These are phyloP conservation scores for Amylostereum areolatum DNA, from an alignment of 1,284 basidiomycete genomes.

Conservation along the genomic window DNA sequence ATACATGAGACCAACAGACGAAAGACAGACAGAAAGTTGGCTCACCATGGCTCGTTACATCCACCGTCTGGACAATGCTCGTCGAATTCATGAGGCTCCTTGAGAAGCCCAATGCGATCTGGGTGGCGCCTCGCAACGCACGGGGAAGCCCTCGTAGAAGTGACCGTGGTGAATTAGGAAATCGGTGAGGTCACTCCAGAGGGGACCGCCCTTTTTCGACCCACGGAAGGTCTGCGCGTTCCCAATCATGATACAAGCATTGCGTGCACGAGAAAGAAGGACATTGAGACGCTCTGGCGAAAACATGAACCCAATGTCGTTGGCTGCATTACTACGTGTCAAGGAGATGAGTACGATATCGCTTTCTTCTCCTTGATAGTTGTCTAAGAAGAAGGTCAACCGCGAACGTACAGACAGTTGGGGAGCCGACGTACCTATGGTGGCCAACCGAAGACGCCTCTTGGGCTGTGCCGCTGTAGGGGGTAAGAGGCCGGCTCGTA, in stretches of 20 bases:
- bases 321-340: conserved; percentile 47
- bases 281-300: conserved; percentile 65
- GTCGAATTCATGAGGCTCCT: conserved; percentile 42
- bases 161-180: conserved; percentile 35
- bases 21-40: not conserved
- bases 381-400: conserved; percentile 31
- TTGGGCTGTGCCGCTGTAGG: conserved; percentile 31
- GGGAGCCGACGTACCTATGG: conserved; percentile 41
- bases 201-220: conserved; percentile 41
- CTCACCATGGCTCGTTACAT: conserved; percentile 50
- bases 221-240: conserved; percentile 52
- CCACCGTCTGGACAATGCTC: conserved; percentile 52
- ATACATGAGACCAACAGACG: conserved; percentile 4
- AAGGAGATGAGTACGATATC: conserved; percentile 56
- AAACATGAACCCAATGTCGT: conserved; percentile 62
- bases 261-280: conserved; percentile 55
- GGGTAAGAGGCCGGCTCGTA: conserved; percentile 45
- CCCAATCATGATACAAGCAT: conserved; percentile 58
- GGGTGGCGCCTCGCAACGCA: conserved; percentile 51
- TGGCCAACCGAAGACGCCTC: conserved; percentile 46
- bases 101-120: conserved; percentile 29
- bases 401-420: conserved; percentile 4
- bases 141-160: conserved; percentile 54
- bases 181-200: conserved; percentile 45
- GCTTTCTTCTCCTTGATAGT: conserved; percentile 66